phyloP scores from a whole-genome alignment of 108 stramenopile genomes.

The Bacterosira constricta region DNA sequence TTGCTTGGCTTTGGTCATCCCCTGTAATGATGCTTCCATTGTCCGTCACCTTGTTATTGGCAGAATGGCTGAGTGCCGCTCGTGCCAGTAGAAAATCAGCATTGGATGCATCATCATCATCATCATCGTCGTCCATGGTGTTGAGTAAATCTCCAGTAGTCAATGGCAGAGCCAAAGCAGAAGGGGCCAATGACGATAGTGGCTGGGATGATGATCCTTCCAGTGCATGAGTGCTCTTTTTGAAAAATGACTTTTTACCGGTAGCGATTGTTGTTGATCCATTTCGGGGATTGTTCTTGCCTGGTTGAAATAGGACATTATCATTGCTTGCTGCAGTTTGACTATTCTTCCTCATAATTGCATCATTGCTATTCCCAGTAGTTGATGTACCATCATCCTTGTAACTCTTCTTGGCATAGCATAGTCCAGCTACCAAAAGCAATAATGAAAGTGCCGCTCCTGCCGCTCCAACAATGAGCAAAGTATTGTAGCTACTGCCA shows the following conservation, averaged over 20 bases:
- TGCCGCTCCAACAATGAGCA: conserved; percentile 29
- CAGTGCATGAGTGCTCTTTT: not conserved
- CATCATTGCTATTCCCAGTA: not conserved
- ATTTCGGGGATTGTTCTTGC: not conserved
- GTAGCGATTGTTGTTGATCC: not conserved
- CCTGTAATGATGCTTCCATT: conserved; percentile 7
- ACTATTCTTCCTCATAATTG: not conserved
- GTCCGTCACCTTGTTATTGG: not conserved
- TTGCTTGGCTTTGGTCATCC: not conserved
- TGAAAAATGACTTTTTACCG: not conserved
- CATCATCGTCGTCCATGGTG: not conserved
- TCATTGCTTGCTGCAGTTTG: not conserved
- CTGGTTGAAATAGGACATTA: not conserved
- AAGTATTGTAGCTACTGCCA: conserved; percentile 11
- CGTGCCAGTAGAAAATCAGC: conserved; percentile 24
- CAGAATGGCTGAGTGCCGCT: conserved; percentile 18
- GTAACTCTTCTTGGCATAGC: conserved; percentile 28
- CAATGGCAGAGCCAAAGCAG: conserved; percentile 3
- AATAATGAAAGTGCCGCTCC: conserved; percentile 29
- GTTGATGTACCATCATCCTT: not conserved
- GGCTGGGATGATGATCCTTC: too few species aligned
- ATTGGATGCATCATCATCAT: conserved; percentile 28
- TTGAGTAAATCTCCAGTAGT: not conserved
- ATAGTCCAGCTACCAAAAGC: conserved; percentile 24
- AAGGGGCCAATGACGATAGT: not conserved